Conservation (phyloP, 768 basidiomycete species). For the Glaciozyma antarctica region DNA sequence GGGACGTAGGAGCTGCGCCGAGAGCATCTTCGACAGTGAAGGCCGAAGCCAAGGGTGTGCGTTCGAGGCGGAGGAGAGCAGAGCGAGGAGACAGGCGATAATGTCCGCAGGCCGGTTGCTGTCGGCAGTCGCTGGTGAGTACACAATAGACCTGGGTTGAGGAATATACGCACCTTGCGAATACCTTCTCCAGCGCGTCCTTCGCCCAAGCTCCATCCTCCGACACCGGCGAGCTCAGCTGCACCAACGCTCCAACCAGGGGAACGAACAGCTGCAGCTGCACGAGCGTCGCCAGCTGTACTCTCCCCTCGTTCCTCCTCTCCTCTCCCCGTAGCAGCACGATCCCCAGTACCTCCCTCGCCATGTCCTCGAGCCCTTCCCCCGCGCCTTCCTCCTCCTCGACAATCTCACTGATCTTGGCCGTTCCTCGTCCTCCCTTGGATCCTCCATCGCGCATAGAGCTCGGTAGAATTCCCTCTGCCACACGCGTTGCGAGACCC, state of each 20-base stretch:
- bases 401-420: background rate
- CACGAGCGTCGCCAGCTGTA: background rate
- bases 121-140: background rate
- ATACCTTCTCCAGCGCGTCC: background rate
- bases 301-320: background rate
- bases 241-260: background rate
- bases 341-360: background rate
- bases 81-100: slow-evolving; percentile 10
- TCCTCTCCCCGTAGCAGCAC: background rate
- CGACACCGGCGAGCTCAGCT: background rate
- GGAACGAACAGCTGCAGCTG: slow-evolving; percentile 1
- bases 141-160: no score
- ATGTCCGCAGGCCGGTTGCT: slow-evolving; percentile 6
- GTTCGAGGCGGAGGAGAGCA: slow-evolving; percentile 1
- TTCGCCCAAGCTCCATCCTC: background rate
- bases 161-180: background rate
- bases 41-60: background rate
- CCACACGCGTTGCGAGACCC: slow-evolving; percentile 1
- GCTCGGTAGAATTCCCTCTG: background rate
- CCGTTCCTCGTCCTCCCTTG: background rate
- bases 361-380: background rate
- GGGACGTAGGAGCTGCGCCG: slow-evolving; percentile 59
- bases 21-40: slow-evolving; percentile 49
- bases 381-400: background rate
- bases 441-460: background rate